phyloP scores from a whole-genome alignment of 257 asterid genomes.

The Plectranthus barbatus region DNA sequence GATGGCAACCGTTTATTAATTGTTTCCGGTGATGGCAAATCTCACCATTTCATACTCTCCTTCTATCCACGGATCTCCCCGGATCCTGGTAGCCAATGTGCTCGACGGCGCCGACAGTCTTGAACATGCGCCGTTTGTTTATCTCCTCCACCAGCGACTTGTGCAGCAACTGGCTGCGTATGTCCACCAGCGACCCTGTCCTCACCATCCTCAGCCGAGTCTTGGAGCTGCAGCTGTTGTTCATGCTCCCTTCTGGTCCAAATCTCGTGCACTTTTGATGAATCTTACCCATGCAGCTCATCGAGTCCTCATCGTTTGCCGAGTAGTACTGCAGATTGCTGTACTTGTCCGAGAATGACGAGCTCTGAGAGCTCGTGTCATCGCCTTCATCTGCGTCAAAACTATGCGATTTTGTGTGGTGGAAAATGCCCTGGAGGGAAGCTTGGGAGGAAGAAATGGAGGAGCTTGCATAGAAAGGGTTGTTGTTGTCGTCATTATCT shows the following conservation, averaged over 20 bases:
- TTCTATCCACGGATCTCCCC: not conserved
- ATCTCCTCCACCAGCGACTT: slow-evolving; percentile 52
- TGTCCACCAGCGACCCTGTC: slow-evolving; percentile 43
- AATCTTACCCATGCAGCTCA: not conserved
- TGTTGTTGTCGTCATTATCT: slow-evolving; percentile 38
- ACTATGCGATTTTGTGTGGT: not conserved
- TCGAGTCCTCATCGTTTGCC: slow-evolving; percentile 18
- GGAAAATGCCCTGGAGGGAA: slow-evolving; percentile 31
- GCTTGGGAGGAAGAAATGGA: slow-evolving; percentile 53
- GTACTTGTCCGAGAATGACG: slow-evolving; percentile 35
- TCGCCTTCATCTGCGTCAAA: slow-evolving; percentile 39
- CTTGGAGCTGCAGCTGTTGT: slow-evolving; percentile 8
- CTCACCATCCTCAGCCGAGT: slow-evolving; percentile 26
- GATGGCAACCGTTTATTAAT: not conserved
- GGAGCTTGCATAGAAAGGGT: slow-evolving; percentile 41
- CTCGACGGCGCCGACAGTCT: slow-evolving; percentile 67
- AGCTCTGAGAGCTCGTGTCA: slow-evolving; percentile 51
- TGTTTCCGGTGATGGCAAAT: slow-evolving; percentile 7
- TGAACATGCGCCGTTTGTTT: slow-evolving; percentile 47
- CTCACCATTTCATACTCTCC: too few species aligned
- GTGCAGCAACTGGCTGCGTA: slow-evolving; percentile 67
- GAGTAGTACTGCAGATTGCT: slow-evolving; percentile 27
- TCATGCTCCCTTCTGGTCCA: slow-evolving; percentile 30
- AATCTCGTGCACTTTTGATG: slow-evolving; percentile 41
- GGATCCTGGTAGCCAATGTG: slow-evolving; percentile 45